A percentile compares a stretch with the other conserved stretches of the same genome.
phyloP scores from a whole-genome alignment of 768 basidiomycete genomes.

The Mycena belliarum region DNA sequence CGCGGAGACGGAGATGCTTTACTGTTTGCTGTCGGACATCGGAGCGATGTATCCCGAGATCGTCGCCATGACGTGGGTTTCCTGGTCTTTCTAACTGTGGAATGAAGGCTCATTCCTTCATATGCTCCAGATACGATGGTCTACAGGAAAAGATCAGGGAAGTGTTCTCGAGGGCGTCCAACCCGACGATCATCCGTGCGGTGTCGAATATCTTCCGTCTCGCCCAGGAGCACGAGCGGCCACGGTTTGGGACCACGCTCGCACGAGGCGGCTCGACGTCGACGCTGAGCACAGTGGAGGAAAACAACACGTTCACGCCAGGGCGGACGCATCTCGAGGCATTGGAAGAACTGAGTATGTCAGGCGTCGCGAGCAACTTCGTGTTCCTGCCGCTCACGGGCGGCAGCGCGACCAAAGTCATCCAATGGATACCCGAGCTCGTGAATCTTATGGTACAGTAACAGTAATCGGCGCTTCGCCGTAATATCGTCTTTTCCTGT shows the following conservation, averaged over 20 bases:
- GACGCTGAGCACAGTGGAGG: slow-evolving; percentile 65
- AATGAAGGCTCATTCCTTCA: background rate
- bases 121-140: slow-evolving; percentile 69
- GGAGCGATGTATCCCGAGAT: slow-evolving; percentile 69
- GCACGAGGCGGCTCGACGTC: slow-evolving; percentile 49
- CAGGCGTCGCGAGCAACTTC: slow-evolving; percentile 72
- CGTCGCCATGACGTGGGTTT: slow-evolving; percentile 68
- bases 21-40: slow-evolving; percentile 73
- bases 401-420: slow-evolving; percentile 60
- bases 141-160: slow-evolving; percentile 76
- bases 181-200: slow-evolving; percentile 66
- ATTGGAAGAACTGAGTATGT: slow-evolving; percentile 73
- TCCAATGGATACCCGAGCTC: slow-evolving; percentile 74
- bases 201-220: slow-evolving; percentile 78
- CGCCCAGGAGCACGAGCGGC: slow-evolving; percentile 51
- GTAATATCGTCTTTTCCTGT: slow-evolving; percentile 1
- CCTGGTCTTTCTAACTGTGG: background rate
- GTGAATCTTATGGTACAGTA: slow-evolving; percentile 51
- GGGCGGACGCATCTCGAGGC: slow-evolving; percentile 57
- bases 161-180: slow-evolving; percentile 69
- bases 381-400: slow-evolving; percentile 62
- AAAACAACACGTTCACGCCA: slow-evolving; percentile 42
- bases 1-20: slow-evolving; percentile 79
- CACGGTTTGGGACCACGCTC: slow-evolving; percentile 29
- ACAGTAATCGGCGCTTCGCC: slow-evolving; percentile 28